These are phyloP conservation scores for Lentinula raphanica DNA, from an alignment of 768 basidiomycete species.

Conservation along the genomic window DNA sequence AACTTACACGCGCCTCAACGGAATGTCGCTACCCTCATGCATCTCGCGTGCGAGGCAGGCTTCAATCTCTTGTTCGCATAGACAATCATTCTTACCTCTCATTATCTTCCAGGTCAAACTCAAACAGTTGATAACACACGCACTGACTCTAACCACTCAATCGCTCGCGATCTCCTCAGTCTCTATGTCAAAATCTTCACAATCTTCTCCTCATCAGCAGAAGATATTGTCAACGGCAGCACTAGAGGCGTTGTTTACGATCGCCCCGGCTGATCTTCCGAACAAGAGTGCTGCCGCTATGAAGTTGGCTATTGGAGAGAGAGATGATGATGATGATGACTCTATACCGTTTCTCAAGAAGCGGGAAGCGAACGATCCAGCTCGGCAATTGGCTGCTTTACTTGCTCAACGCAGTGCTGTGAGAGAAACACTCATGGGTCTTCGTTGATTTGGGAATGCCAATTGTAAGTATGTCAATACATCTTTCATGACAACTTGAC, in stretches of 20 bases:
- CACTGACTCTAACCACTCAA: constrained; percentile 68
- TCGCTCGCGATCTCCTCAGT: constrained; percentile 78
- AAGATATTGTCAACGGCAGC: constrained; percentile 59
- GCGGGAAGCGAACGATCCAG: constrained; percentile 45
- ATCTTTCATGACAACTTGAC: no score
- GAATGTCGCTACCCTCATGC: constrained; percentile 62
- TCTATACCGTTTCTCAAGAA: constrained; percentile 51
- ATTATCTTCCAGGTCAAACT: constrained; percentile 67
- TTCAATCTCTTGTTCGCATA: neutral
- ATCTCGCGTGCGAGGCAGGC: constrained; percentile 71
- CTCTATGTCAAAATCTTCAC: constrained; percentile 49
- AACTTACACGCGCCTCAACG: constrained; percentile 58
- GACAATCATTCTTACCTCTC: neutral
- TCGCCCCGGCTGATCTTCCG: constrained; percentile 74
- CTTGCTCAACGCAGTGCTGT: constrained; percentile 70
- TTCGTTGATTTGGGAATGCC: neutral
- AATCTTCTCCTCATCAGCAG: constrained; percentile 26
- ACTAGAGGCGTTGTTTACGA: constrained; percentile 73
- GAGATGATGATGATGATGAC: constrained; percentile 50
- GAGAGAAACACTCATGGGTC: constrained; percentile 1
- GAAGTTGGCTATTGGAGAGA: constrained; percentile 49
- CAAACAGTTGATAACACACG: constrained; percentile 79
- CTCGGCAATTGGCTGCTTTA: constrained; percentile 76
- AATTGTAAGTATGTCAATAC: no score
- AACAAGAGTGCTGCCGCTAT: constrained; percentile 74